These are phyloP conservation scores for Leptographium flavum DNA, from an alignment of 2,329 filamentous ascomycete genomes.

Conservation along the genomic window DNA sequence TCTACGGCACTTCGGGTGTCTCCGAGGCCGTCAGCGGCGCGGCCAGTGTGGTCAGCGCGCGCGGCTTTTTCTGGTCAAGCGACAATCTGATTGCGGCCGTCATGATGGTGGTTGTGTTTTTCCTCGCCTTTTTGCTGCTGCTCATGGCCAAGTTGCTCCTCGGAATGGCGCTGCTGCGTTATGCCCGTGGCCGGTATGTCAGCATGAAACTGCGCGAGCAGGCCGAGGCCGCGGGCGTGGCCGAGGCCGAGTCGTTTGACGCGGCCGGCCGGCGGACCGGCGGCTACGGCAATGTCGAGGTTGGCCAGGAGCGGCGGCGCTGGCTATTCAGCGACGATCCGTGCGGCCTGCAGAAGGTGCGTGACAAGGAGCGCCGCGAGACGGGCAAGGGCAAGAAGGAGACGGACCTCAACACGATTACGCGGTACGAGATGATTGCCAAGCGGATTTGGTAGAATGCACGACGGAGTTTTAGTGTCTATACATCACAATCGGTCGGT, in stretches of 20 bases:
- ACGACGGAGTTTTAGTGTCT: neutral
- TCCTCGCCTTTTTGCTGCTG: constrained; percentile 72
- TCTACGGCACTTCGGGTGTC: constrained; percentile 52
- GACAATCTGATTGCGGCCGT: constrained; percentile 61
- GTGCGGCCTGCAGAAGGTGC: constrained; percentile 49
- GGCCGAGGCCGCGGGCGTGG: constrained; percentile 27
- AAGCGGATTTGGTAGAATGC: constrained; percentile 81
- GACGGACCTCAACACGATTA: constrained; percentile 51
- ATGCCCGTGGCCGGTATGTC: constrained; percentile 64
- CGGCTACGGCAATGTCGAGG: constrained; percentile 72
- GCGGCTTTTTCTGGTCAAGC: constrained; percentile 30
- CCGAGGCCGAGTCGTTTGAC: constrained; percentile 42
- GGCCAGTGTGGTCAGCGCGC: constrained; percentile 15
- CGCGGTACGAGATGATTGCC: constrained; percentile 85
- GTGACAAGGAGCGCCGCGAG: constrained; percentile 49
- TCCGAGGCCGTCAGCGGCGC: constrained; percentile 18
- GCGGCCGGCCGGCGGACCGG: constrained; percentile 64
- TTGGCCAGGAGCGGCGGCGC: constrained; percentile 72
- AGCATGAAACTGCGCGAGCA: constrained; percentile 63
- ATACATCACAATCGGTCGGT: too few species aligned
- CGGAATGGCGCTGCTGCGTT: constrained; percentile 74
- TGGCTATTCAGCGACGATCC: constrained; percentile 81
- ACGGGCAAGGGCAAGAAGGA: constrained; percentile 40
- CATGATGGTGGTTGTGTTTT: constrained; percentile 78
- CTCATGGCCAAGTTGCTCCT: constrained; percentile 74